These are phyloP conservation scores for Prunus mume DNA, from an alignment of 306 rosid genomes.

Conservation along the genomic window DNA sequence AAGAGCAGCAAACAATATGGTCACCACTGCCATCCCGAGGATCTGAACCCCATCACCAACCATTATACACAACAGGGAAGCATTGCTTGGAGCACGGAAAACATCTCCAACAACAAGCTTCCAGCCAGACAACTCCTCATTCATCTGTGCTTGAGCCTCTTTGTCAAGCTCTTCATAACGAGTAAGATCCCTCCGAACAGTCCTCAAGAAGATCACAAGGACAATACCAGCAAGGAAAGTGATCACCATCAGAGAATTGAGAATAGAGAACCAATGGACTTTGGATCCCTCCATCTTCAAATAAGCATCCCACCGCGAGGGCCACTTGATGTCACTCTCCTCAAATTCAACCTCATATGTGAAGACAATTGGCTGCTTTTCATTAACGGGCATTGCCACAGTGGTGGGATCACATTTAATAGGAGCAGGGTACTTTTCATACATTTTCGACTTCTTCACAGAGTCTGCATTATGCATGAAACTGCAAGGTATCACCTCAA, in stretches of 20 bases:
- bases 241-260: slow-evolving; percentile 91
- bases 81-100: slow-evolving; percentile 80
- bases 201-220: slow-evolving; percentile 88
- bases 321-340: slow-evolving; percentile 97
- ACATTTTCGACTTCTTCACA: slow-evolving; percentile 52
- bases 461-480: slow-evolving; percentile 47
- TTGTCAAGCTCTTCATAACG: slow-evolving; percentile 94
- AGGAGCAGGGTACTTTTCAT: slow-evolving; percentile 47
- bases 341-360: slow-evolving; percentile 81
- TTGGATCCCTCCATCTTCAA: slow-evolving; percentile 98
- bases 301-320: slow-evolving; percentile 98
- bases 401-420: slow-evolving; percentile 68
- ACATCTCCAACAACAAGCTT: slow-evolving; percentile 98
- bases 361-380: slow-evolving; percentile 69
- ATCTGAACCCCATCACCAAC: slow-evolving; percentile 95
- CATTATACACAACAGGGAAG: slow-evolving; percentile 79
- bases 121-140: slow-evolving; percentile 95
- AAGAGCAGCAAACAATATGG: slow-evolving; percentile 91
- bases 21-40: slow-evolving; percentile 96
- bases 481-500: slow-evolving; percentile 94
- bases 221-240: slow-evolving; percentile 96
- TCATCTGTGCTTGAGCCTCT: slow-evolving; percentile 99
- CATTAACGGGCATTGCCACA: slow-evolving; percentile 71
- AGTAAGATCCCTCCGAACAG: slow-evolving; percentile 88
- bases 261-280: slow-evolving; percentile 96